Base-by-base conservation (phyloP, 345 rosid species). In the Salix purpurea region DNA sequence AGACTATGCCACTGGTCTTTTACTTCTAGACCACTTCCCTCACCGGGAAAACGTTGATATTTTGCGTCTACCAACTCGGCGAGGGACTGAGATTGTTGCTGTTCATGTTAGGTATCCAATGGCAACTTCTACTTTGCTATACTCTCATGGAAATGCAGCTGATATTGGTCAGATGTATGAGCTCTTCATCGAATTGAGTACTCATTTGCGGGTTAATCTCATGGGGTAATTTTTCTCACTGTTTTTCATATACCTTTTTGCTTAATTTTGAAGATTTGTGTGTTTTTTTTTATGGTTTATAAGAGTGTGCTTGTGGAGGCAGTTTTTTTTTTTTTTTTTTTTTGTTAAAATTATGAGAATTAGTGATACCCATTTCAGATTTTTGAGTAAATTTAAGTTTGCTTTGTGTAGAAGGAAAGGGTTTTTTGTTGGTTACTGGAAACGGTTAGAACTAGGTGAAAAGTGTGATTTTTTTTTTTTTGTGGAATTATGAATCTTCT, bases 91-190 rank as follows among this genome's bases (percentile, higher is more conserved):
- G 92, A 87, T 96, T 60, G 97, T 92, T 39, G 94, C 97, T 42
- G 75, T 94, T 70, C 94, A 93, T 68, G 84, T 93, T 30, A 83
- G 97, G 78, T 88, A 93, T 64, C 99, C 98, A 24, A 90, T 88
- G 94, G 99, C 99, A 37, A 89, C 89, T 70, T 84, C 97, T 40
- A 93, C 99, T 74, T 74, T 96, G 66, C 94, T 96, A 48, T 96
- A 96, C 85, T 96, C 98, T 30, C 99, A 96, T 79, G 99, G 99
- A 4, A 96, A 96, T 91, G 99, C 98, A 42, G 98, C 98, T 90
- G 98, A 93, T 91, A 90, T 96, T 86, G 98, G 99, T 8, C 97
- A 96, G 94, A 91, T 96, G 94, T 96, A 93, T 84, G 99, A 96
- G 92, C 97, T 96, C 74, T 94, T 96, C 91, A 84, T 94, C 80